Evolutionary conservation across 1,139 yeast genomes (phyloP).

Genomic region (Magnusiomyces suaveolens): DNA sequence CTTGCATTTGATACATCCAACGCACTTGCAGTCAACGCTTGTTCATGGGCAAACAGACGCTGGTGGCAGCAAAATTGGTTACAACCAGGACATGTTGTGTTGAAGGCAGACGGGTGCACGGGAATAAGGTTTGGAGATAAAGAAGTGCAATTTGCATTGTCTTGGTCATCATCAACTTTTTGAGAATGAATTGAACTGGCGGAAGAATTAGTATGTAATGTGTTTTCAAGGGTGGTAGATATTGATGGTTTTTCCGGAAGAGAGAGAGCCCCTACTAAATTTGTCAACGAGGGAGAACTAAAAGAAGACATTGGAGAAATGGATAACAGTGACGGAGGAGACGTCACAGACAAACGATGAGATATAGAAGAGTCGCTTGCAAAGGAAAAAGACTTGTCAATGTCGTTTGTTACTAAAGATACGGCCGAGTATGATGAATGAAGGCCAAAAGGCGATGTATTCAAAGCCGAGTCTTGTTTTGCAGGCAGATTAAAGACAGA

Average conservation of each 20-base stretch:
- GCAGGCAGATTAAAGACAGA: not conserved
- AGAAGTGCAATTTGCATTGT: too few relatives aligned
- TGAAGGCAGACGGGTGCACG: not conserved
- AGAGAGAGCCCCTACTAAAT: not conserved
- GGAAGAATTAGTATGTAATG: not conserved
- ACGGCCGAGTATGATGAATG: not conserved
- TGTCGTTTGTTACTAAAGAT: not conserved
- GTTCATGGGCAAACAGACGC: not conserved
- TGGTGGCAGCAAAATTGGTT: not conserved
- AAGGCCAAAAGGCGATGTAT: not conserved
- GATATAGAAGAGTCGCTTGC: too few relatives aligned
- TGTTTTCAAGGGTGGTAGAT: not conserved
- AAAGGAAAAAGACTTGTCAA: too few relatives aligned
- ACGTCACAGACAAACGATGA: not conserved
- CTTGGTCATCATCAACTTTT: not conserved
- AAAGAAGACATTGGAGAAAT: not conserved
- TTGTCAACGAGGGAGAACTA: constrained; percentile 4
- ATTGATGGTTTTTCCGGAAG: not conserved
- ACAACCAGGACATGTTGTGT: not conserved
- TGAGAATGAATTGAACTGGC: not conserved
- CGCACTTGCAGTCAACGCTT: not conserved
- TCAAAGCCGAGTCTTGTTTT: not conserved
- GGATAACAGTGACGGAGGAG: not conserved
- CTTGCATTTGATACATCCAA: not conserved
- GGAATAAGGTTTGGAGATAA: not conserved